Evolutionary conservation across 768 basidiomycete species (phyloP).

Genomic region (Lanmaoa pseudosensibilis): DNA sequence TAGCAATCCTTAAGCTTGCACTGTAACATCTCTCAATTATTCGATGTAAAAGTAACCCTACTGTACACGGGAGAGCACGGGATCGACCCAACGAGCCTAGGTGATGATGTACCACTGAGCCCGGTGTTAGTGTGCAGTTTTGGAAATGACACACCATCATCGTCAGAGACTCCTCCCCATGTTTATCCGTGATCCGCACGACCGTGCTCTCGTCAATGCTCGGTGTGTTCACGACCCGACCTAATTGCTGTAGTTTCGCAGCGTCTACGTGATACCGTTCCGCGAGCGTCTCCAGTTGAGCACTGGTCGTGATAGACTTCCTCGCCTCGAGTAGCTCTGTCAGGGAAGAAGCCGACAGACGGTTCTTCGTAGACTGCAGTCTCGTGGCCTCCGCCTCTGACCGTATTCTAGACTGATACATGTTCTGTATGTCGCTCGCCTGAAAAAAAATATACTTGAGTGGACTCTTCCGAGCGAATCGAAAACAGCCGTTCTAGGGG

Average conservation of each 20-base stretch:
- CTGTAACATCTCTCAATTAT: conserved; percentile 1
- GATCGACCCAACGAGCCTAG: conserved; percentile 32
- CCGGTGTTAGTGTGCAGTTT: not conserved
- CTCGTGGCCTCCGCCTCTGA: conserved; percentile 57
- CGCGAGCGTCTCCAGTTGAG: conserved; percentile 52
- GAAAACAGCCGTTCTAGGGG: not conserved
- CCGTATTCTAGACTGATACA: conserved; percentile 53
- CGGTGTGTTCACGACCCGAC: conserved; percentile 61
- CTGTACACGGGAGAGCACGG: conserved; percentile 5
- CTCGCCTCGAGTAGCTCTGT: conserved; percentile 62
- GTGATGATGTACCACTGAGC: not conserved
- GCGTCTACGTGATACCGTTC: conserved; percentile 55
- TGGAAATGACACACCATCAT: conserved; percentile 45
- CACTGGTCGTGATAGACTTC: conserved; percentile 44
- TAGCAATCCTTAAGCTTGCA: conserved; percentile 5
- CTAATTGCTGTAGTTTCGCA: conserved; percentile 49
- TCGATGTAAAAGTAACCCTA: not conserved
- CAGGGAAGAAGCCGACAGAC: conserved; percentile 52
- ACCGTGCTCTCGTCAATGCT: conserved; percentile 52
- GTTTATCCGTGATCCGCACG: conserved; percentile 45
- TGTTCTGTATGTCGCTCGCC: conserved; percentile 36
- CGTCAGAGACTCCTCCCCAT: conserved; percentile 55
- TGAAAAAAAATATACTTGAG: conserved; percentile 3
- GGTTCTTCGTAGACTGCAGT: conserved; percentile 45
- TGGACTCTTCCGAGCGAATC: not conserved